Conservation (phyloP, 2,329 filamentous ascomycete species). For the Bipolaris victoriae region DNA sequence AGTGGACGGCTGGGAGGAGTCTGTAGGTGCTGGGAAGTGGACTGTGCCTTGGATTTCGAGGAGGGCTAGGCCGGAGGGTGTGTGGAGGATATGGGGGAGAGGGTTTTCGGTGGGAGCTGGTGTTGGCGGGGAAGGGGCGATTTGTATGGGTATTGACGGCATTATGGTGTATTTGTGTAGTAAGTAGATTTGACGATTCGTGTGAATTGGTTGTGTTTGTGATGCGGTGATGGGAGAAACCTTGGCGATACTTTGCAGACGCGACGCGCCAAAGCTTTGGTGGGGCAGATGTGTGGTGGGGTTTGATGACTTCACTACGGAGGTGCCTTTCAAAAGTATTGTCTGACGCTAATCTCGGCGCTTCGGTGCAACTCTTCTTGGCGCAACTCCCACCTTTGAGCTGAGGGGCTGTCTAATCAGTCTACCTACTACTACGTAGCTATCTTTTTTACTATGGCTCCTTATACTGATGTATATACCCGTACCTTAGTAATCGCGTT, state of each 20-base stretch:
- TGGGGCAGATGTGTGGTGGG: conserved; percentile 16
- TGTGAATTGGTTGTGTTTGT: background rate
- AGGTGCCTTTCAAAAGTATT: too few relatives aligned
- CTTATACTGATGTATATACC: too few relatives aligned
- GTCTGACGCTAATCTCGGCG: too few relatives aligned
- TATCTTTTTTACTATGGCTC: too few relatives aligned
- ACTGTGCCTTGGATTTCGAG: conserved; percentile 92
- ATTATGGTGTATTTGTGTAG: conserved; percentile 20
- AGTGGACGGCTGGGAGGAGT: conserved; percentile 49
- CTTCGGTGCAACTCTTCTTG: too few relatives aligned
- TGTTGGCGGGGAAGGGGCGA: conserved; percentile 1
- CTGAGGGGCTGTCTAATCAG: too few relatives aligned
- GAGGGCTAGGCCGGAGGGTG: conserved; percentile 85
- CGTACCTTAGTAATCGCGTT: too few relatives aligned
- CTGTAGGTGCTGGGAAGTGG: conserved; percentile 70
- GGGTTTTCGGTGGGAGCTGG: conserved; percentile 54
- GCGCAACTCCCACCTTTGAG: too few relatives aligned
- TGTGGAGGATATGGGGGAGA: conserved; percentile 83
- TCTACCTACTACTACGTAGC: too few relatives aligned
- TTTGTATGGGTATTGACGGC: conserved; percentile 41
- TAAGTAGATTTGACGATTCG: background rate
- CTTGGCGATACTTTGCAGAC: conserved; percentile 1
- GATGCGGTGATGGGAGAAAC: background rate
- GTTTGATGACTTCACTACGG: background rate
- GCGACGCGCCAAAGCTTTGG: conserved; percentile 19